phyloP scores from a whole-genome alignment of 202 grass and related monocot genomes.

The Elaeis oleifera region DNA sequence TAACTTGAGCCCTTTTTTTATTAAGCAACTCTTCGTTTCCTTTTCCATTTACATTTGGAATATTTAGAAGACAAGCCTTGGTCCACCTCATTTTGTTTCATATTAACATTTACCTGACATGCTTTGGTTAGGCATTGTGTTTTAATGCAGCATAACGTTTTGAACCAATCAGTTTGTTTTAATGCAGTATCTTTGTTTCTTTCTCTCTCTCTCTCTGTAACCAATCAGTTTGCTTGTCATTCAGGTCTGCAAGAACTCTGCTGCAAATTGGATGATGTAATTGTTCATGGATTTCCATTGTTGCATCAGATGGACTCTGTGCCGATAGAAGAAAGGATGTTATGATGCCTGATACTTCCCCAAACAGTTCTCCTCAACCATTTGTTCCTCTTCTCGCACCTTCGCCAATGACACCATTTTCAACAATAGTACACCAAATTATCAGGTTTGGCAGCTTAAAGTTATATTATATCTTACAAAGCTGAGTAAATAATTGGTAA shows the following conservation, averaged over 20 bases:
- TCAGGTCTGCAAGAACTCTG: constrained; percentile 37
- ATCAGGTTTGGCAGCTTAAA: constrained; percentile 45
- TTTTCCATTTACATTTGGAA: too few relatives aligned
- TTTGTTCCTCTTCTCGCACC: constrained; percentile 62
- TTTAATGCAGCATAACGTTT: too few relatives aligned
- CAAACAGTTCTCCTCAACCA: constrained; percentile 58
- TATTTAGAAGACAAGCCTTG: too few relatives aligned
- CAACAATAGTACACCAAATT: constrained; percentile 73
- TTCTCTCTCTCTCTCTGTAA: too few relatives aligned
- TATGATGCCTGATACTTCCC: constrained; percentile 65
- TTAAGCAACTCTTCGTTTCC: too few relatives aligned
- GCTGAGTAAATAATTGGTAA: neutral
- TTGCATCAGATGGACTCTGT: constrained; percentile 23
- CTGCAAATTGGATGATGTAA: constrained; percentile 20
- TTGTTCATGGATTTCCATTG: constrained; percentile 32
- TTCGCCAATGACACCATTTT: constrained; percentile 75
- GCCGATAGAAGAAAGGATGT: constrained; percentile 9
- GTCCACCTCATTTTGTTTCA: too few relatives aligned
- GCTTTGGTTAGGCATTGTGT: too few relatives aligned
- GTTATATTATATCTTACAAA: neutral
- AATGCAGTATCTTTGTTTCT: too few relatives aligned
- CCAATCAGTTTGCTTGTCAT: constrained; percentile 4
- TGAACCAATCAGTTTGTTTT: neutral
- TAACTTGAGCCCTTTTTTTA: too few relatives aligned
- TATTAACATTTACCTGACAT: too few relatives aligned